phyloP scores from a whole-genome alignment of 2,329 filamentous ascomycete genomes.

The Colletotrichum godetiae region DNA sequence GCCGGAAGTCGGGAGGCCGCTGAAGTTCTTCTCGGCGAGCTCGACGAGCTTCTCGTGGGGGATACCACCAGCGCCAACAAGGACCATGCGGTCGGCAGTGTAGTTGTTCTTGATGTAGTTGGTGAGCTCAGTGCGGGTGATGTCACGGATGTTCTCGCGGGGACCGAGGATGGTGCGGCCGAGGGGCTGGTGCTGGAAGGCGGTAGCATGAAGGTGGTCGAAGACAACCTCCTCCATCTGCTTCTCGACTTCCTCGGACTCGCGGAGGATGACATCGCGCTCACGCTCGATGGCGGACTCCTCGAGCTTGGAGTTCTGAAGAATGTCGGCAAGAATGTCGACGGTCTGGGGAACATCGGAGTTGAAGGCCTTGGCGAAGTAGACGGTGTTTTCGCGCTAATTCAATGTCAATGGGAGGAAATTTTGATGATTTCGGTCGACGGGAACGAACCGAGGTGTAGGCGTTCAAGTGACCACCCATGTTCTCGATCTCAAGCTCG shows the following conservation, averaged over 20 bases:
- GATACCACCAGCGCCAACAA: slow-evolving; percentile 93
- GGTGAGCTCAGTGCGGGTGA: slow-evolving; percentile 88
- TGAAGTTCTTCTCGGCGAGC: slow-evolving; percentile 96
- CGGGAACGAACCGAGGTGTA: slow-evolving; percentile 89
- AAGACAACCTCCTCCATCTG: slow-evolving; percentile 99
- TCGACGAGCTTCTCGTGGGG: slow-evolving; percentile 95
- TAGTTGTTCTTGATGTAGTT: slow-evolving; percentile 99
- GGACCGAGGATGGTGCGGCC: slow-evolving; percentile 98
- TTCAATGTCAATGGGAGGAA: slow-evolving; percentile 18
- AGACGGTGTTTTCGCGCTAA: slow-evolving; percentile 98
- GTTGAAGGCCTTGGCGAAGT: slow-evolving; percentile 99
- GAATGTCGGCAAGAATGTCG: slow-evolving; percentile 98
- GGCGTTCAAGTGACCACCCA: slow-evolving; percentile 98
- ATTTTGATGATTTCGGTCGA: slow-evolving; percentile 23
- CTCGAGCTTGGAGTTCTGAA: slow-evolving; percentile 99
- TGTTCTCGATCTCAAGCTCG: slow-evolving; percentile 99
- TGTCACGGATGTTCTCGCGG: slow-evolving; percentile 97
- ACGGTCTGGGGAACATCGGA: slow-evolving; percentile 95
- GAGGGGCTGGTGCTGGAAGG: slow-evolving; percentile 95
- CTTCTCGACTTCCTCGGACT: slow-evolving; percentile 99
- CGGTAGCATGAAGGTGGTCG: slow-evolving; percentile 97
- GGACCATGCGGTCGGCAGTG: slow-evolving; percentile 98
- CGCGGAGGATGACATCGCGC: slow-evolving; percentile 97
- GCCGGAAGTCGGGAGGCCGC: slow-evolving; percentile 79
- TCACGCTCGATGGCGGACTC: slow-evolving; percentile 92